Evolutionary conservation across 495 filamentous ascomycete species (phyloP), one percentile per base, ranked within the genome.

Genomic region (Xylaria cubensis): DNA sequence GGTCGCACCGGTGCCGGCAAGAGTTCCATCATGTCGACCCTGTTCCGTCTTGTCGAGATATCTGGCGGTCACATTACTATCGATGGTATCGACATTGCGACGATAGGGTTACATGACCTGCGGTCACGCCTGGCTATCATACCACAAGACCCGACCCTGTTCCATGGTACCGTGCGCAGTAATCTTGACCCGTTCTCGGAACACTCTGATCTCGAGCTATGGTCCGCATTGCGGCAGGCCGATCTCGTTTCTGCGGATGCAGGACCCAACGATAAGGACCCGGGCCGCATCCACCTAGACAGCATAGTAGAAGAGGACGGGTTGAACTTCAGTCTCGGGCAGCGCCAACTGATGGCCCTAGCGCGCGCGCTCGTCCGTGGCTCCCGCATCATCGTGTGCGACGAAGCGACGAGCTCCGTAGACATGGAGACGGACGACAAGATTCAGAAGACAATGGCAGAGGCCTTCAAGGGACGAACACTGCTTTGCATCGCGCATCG

Each of bases 351-450:
- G 17, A 97, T 99, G 92, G 95, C 96, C 4, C 86, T 99, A 1
- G 95, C 95, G 1, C 90, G 95, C 0, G 95, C 95, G 0, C 88
- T 98, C 2, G 95, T 98, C 0, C 89, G 96, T 41, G 88, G 91
- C 39, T 91, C 90, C 0, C 92, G 92, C 74, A 97, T 98, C 82
- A 97, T 98, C 75, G 90, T 99, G 62, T 97, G 94, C 81, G 95
- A 99, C 83, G 96, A 98, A 82, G 95, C 96, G 0, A 99, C 95
- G 0, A 93, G 90, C 4, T 92, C 89, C 5, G 94, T 99, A 6
- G 95, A 99, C 81, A 95, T 98, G 82, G 95, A 97, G 79, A 99
- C 96, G 13, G 95, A 99, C 74, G 89, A 93, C 82, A 95, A 94
- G 86, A 97, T 99, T 80, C 96, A 99, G 83, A 83, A 84, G 55